Evolutionary conservation across 495 filamentous ascomycete genomes (phyloP).

Genomic region (Hyaloscypha variabilis): DNA sequence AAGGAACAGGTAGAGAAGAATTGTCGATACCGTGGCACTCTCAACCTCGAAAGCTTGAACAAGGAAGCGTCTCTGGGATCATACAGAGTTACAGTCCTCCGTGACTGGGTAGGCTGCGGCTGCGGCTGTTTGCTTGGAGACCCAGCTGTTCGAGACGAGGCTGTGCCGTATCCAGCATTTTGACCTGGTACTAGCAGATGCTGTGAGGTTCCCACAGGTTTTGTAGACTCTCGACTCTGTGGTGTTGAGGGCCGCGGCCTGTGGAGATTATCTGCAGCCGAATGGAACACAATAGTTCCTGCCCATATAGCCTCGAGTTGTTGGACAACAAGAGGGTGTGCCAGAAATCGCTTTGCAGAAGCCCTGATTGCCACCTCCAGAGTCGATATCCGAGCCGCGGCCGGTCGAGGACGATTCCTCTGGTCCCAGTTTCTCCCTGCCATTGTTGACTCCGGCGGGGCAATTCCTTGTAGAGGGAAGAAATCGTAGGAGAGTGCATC

Average conservation of each 20-base stretch:
- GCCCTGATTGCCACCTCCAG: constrained; percentile 91
- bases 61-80: constrained; percentile 85
- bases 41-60: constrained; percentile 86
- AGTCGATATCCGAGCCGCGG: constrained; percentile 77
- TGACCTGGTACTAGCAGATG: constrained; percentile 16
- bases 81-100: constrained; percentile 84
- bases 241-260: constrained; percentile 39
- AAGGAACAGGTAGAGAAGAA: constrained; percentile 85
- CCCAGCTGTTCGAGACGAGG: neutral
- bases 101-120: constrained; percentile 35
- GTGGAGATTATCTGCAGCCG: constrained; percentile 79
- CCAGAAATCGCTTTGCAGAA: constrained; percentile 84
- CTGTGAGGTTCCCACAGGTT: constrained; percentile 29
- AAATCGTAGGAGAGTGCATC: constrained; percentile 95
- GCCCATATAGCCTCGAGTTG: constrained; percentile 96
- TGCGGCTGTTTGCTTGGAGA: constrained; percentile 39
- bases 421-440: constrained; percentile 29
- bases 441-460: constrained; percentile 37
- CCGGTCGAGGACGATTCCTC: constrained; percentile 32
- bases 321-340: constrained; percentile 87
- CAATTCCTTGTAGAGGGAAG: constrained; percentile 72
- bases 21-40: constrained; percentile 88
- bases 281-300: constrained; percentile 88
- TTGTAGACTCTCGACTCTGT: constrained; percentile 15
- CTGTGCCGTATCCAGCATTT: constrained; percentile 32